Percentiles rank a stretch among this genome's conserved stretches.
These are phyloP conservation scores for Kentomonas sorsogonicus DNA, from an alignment of 208 protist genomes.

Conservation along the genomic window DNA sequence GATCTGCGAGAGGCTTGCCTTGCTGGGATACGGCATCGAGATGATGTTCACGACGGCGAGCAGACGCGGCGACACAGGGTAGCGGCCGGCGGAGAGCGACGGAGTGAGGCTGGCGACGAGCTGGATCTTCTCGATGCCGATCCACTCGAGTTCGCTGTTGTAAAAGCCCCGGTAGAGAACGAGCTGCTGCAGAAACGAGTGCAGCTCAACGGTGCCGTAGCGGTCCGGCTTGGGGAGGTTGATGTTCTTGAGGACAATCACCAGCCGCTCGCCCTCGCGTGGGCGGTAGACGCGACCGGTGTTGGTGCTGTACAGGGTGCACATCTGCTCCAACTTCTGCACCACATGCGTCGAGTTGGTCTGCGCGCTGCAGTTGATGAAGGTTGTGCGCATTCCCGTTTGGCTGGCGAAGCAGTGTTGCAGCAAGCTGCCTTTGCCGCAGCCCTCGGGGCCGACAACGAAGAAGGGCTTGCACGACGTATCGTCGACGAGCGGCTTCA, in stretches of 20 bases:
- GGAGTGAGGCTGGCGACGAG: constrained; percentile 95
- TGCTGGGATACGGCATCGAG: constrained; percentile 89
- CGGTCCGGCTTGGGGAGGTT: constrained; percentile 97
- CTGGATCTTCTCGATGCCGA: constrained; percentile 91
- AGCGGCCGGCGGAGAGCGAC: constrained; percentile 81
- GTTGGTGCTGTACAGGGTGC: constrained; percentile 75
- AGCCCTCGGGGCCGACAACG: constrained; percentile 95
- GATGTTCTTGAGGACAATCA: constrained; percentile 95
- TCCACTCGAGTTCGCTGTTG: constrained; percentile 95
- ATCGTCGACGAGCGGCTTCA: constrained; percentile 84
- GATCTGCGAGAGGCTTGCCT: constrained; percentile 83
- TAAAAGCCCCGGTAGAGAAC: constrained; percentile 96
- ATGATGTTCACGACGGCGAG: constrained; percentile 92
- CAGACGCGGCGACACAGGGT: constrained; percentile 92
- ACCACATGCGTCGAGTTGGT: constrained; percentile 91
- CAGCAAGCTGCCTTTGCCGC: constrained; percentile 93
- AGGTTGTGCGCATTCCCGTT: constrained; percentile 50
- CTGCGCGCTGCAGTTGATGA: constrained; percentile 95
- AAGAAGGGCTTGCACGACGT: constrained; percentile 85
- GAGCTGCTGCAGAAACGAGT: constrained; percentile 97
- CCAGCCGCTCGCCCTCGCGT: constrained; percentile 89
- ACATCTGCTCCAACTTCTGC: constrained; percentile 94
- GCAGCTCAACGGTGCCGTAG: constrained; percentile 96
- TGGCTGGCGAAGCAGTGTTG: constrained; percentile 60
- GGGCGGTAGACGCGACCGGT: constrained; percentile 91